Evolutionary conservation across 257 asterid genomes (phyloP).

Genomic region (Cynanchum wilfordii): DNA sequence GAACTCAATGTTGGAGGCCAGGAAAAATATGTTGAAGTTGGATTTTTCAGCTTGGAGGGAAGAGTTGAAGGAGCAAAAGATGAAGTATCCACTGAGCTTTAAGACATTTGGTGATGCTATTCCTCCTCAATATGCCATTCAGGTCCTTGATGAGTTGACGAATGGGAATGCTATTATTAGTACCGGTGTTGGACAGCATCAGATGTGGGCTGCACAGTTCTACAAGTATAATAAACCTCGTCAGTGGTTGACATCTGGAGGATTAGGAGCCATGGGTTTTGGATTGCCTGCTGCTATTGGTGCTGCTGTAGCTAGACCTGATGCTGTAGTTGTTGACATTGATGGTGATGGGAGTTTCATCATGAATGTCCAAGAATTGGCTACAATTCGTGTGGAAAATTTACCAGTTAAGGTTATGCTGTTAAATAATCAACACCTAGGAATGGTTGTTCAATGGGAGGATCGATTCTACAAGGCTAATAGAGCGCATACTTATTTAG

Average conservation of each 20-base stretch:
- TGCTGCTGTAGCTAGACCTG: constrained; percentile 77
- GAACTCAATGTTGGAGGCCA: constrained; percentile 47
- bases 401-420: constrained; percentile 76
- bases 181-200: constrained; percentile 91
- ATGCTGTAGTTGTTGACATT: constrained; percentile 62
- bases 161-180: constrained; percentile 63
- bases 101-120: constrained; percentile 61
- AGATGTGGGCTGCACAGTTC: constrained; percentile 89
- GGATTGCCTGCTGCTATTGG: constrained; percentile 89
- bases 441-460: constrained; percentile 93
- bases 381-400: constrained; percentile 65
- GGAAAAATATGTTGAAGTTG: constrained; percentile 19
- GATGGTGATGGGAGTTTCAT: constrained; percentile 91
- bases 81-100: constrained; percentile 43
- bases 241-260: constrained; percentile 75
- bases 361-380: constrained; percentile 81
- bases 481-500: constrained; percentile 72
- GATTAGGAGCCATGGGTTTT: constrained; percentile 83
- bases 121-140: constrained; percentile 77
- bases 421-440: constrained; percentile 71
- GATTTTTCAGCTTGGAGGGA: constrained; percentile 63
- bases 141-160: constrained; percentile 68
- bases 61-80: constrained; percentile 58
- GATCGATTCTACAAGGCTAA: constrained; percentile 79
- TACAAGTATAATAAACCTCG: constrained; percentile 69